Percentiles rank a stretch among this genome's conserved stretches.
Evolutionary conservation across 1,139 yeast species (phyloP).

Genomic region (Geotrichum aggregatum): DNA sequence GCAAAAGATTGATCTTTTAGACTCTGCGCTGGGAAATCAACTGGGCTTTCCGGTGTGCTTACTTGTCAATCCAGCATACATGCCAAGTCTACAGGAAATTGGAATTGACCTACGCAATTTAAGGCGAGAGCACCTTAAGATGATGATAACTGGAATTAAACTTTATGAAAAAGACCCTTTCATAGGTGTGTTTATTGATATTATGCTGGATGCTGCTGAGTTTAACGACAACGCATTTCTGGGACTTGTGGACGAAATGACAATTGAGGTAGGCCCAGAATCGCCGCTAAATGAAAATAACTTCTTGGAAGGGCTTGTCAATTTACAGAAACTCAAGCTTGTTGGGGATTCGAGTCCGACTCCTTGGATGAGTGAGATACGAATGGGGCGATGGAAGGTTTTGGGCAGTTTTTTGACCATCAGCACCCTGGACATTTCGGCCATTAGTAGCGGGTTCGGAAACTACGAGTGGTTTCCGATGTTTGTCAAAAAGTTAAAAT

Average conservation of each 20-base stretch:
- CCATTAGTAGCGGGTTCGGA: neutral
- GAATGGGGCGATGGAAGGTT: neutral
- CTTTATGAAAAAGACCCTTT: neutral
- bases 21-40: neutral
- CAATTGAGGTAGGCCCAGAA: neutral
- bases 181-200: neutral
- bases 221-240: neutral
- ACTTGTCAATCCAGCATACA: neutral
- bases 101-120: neutral
- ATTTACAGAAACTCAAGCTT: neutral
- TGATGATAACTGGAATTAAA: neutral
- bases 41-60: neutral
- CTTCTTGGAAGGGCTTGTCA: neutral
- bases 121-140: neutral
- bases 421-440: neutral
- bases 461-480: conserved; percentile 6
- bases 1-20: neutral
- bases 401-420: neutral
- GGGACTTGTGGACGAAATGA: neutral
- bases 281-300: neutral
- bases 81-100: conserved; percentile 1
- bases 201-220: neutral
- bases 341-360: conserved; percentile 1
- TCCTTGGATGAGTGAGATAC: conserved; percentile 1
- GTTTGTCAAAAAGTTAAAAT: neutral